Conservation (phyloP, 345 rosid genomes). For the Aurinia saxatilis region DNA sequence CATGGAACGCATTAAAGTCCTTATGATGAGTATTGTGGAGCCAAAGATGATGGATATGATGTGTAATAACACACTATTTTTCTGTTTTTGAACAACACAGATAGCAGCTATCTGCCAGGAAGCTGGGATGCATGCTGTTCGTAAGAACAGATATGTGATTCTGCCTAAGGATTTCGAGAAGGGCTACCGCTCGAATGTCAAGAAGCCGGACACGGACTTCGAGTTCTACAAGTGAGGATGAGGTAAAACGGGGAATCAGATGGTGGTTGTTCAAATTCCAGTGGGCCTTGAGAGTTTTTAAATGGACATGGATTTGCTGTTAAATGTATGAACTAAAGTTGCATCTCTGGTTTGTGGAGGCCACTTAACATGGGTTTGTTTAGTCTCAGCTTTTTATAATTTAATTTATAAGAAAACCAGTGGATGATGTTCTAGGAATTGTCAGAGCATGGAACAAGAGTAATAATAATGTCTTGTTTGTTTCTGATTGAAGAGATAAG, state of each 20-base stretch:
- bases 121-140: slow-evolving; percentile 99
- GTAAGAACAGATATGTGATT: slow-evolving; percentile 95
- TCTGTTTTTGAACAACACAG: slow-evolving; percentile 30
- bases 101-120: slow-evolving; percentile 97
- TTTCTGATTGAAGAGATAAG: not conserved
- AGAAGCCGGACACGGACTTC: slow-evolving; percentile 97
- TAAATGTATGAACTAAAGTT: slow-evolving; percentile 22
- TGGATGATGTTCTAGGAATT: not conserved
- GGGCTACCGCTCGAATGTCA: slow-evolving; percentile 95
- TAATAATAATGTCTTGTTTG: not conserved
- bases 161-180: slow-evolving; percentile 97
- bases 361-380: not conserved
- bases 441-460: not conserved
- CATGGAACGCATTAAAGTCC: not conserved
- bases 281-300: slow-evolving; percentile 11
- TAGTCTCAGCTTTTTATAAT: not conserved
- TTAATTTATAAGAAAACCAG: not conserved
- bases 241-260: slow-evolving; percentile 2
- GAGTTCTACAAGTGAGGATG: slow-evolving; percentile 81
- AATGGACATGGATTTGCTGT: slow-evolving; percentile 19
- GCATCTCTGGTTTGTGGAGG: slow-evolving; percentile 12
- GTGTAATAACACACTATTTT: too few species aligned
- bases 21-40: not conserved
- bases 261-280: slow-evolving; percentile 9
- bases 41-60: not conserved